Evolutionary conservation across 1,139 yeast genomes (phyloP), one percentile per base, ranked within the genome.

Genomic region (Kluyveromyces marxianus): DNA sequence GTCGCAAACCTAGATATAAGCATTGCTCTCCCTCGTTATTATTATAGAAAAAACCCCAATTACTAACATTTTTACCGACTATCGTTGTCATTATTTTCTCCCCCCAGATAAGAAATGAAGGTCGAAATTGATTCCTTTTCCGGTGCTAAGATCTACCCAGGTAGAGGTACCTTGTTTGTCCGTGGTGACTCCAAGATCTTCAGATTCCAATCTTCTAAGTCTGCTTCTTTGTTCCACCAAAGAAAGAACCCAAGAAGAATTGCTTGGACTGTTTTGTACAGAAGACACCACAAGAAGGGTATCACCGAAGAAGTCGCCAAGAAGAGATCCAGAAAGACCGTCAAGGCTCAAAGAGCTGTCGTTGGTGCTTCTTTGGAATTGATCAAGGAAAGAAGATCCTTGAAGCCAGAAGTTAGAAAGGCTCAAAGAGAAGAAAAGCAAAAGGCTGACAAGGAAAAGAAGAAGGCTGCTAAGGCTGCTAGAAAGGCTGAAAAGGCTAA

Each of bases 211-310:
- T 83, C 89, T 72, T 87, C 97, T 65, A 94, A 92, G 80, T 81
- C 95, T 70, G 94, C 96, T 68, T 89, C 98, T 71, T 84, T 92
- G 70, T 92, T 92, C 95, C 83, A 83, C 71, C 99, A 94, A 82
- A 89, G 97, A 84, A 92, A 92, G 95, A 92, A 94, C 90, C 99
- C 98, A 78, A 89, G 98, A 83, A 87, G 96, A 83, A 83, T 92
- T 71, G 84, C 97, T 61, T 92, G 99, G 99, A 92, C 99, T 63
- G 97, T 90, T 69, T 83, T 92, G 68, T 92, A 80, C 92, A 92
- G 99, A 84, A 87, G 96, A 79, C 96, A 90, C 79, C 97, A 92
- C 95, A 90, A 88, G 86, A 92, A 92, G 81, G 99, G 99, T 81
- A 81, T 90, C 70, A 83, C 97, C 69, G 98, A 92, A 81, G 98